Evolutionary conservation across 371 early-diverging fungal species (phyloP).

Genomic region (Apophysomyces sp.): DNA sequence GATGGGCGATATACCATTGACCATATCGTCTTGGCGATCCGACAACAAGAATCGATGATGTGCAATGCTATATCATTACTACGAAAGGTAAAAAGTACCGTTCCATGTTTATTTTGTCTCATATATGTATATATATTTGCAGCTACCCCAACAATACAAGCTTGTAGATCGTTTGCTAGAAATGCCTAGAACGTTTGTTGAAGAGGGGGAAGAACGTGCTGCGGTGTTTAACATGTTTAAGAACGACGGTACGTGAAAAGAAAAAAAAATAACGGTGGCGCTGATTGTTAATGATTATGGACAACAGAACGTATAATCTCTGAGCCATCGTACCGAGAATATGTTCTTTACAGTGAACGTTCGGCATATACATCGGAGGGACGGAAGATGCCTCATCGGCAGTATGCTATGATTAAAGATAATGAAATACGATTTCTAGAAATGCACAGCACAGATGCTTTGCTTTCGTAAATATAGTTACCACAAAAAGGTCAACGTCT

Average conservation of each 20-base stretch:
- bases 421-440: conserved; percentile 40
- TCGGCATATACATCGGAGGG: conserved; percentile 14
- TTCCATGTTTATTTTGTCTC: background rate
- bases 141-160: conserved; percentile 71
- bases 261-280: background rate
- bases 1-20: conserved; percentile 41
- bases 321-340: conserved; percentile 51
- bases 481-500: no score
- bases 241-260: conserved; percentile 47
- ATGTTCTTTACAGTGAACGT: conserved; percentile 40
- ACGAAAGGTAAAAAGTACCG: conserved; percentile 48
- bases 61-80: conserved; percentile 65
- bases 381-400: conserved; percentile 25
- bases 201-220: conserved; percentile 62
- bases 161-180: conserved; percentile 63
- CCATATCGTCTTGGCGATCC: conserved; percentile 46
- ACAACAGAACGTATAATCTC: conserved; percentile 36
- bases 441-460: conserved; percentile 33
- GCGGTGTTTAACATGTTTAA: conserved; percentile 60
- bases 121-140: conserved; percentile 6
- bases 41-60: conserved; percentile 58
- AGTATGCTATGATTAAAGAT: conserved; percentile 37
- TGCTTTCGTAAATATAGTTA: conserved; percentile 17
- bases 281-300: background rate
- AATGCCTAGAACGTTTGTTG: conserved; percentile 41